phyloP scores from a whole-genome alignment of 2,329 filamentous ascomycete species.

The Sclerotinia trifoliorum region DNA sequence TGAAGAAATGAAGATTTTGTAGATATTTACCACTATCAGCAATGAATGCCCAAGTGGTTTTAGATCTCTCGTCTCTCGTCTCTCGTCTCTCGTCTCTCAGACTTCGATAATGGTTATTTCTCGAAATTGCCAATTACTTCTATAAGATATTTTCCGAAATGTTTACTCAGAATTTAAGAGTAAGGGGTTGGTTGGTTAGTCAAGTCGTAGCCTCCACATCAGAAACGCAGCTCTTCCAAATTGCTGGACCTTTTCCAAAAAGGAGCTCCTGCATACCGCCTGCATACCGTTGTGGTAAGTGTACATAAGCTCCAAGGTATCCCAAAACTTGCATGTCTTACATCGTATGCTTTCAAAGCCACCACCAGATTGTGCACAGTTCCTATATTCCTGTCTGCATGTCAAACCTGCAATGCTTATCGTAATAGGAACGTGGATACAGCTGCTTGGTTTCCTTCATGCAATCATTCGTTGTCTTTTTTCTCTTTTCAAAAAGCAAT shows the following conservation, averaged over 20 bases:
- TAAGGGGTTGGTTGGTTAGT: not conserved
- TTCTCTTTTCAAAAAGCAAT: not conserved
- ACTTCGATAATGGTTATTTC: not conserved
- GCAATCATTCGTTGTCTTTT: slow-evolving; percentile 11
- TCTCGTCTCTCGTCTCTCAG: no score
- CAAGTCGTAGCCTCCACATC: not conserved
- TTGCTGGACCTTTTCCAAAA: not conserved
- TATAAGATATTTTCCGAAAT: not conserved
- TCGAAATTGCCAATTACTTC: slow-evolving; percentile 13
- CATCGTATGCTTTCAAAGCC: not conserved
- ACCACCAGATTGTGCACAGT: slow-evolving; percentile 6
- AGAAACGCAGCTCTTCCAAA: not conserved
- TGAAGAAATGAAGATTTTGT: slow-evolving; percentile 8
- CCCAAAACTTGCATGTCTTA: slow-evolving; percentile 4
- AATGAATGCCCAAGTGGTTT: not conserved
- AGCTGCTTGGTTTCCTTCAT: slow-evolving; percentile 17
- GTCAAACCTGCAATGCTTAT: slow-evolving; percentile 6
- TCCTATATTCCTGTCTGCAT: not conserved
- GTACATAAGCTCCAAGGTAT: not conserved
- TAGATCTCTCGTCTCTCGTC: not conserved
- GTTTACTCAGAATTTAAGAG: not conserved
- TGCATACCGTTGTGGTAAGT: not conserved
- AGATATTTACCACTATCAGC: not conserved
- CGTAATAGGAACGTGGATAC: slow-evolving; percentile 15
- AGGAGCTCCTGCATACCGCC: slow-evolving; percentile 6